Conservation (phyloP, 371 early-diverging fungal genomes). For the Catenaria anguillulae region DNA sequence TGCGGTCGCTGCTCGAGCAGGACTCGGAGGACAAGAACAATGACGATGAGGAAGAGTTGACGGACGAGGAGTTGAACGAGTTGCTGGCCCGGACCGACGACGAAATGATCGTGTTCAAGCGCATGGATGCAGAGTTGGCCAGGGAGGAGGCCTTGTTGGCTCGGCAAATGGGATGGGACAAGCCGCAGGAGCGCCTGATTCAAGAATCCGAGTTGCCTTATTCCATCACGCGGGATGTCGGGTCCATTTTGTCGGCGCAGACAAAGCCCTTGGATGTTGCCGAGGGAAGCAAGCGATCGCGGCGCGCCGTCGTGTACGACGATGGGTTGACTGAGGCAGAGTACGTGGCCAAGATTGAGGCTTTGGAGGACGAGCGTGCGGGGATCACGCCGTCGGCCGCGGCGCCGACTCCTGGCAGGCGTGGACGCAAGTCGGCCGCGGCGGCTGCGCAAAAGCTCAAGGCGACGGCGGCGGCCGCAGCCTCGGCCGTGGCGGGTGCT, state of each 20-base stretch:
- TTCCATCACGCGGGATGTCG: conserved; percentile 50
- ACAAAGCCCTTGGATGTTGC: conserved; percentile 38
- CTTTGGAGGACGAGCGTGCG: conserved; percentile 43
- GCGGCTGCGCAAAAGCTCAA: conserved; percentile 14
- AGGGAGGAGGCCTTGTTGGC: conserved; percentile 23
- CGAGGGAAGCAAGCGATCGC: conserved; percentile 46
- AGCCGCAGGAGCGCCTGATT: conserved; percentile 57
- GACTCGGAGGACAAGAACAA: conserved; percentile 45
- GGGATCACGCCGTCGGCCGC: no score
- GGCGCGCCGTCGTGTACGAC: conserved; percentile 62
- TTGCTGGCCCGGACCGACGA: conserved; percentile 59
- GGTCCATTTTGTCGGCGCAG: conserved; percentile 25
- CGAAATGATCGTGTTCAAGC: conserved; percentile 50
- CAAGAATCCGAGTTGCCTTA: conserved; percentile 76
- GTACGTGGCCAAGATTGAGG: conserved; percentile 60
- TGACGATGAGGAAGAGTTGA: conserved; percentile 36
- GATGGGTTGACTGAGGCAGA: conserved; percentile 91
- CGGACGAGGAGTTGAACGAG: conserved; percentile 73
- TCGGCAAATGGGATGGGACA: conserved; percentile 22
- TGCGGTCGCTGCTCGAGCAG: conserved; percentile 69
- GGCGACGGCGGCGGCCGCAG: conserved; percentile 12
- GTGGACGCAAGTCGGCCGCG: neutral
- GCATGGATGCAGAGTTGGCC: conserved; percentile 53
- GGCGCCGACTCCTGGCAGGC: conserved; percentile 13
- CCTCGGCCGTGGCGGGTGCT: no score